Evolutionary conservation across 768 basidiomycete genomes (phyloP).

Genomic region (Xerocomellus dryophilus): DNA sequence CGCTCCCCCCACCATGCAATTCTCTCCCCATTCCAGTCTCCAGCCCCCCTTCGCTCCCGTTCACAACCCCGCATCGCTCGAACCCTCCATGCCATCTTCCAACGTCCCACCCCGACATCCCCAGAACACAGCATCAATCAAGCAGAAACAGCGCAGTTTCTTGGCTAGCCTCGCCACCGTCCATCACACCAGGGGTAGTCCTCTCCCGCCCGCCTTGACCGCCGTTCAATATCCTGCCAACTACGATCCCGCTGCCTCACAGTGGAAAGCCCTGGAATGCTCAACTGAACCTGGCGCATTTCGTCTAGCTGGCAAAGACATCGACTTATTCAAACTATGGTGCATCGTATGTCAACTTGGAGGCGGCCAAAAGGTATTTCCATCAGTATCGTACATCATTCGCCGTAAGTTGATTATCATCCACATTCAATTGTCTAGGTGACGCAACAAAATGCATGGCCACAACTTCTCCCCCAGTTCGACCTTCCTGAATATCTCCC

Average conservation of each 20-base stretch:
- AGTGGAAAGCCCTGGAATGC: slow-evolving; percentile 65
- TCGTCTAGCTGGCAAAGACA: slow-evolving; percentile 67
- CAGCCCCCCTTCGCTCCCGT: slow-evolving; percentile 44
- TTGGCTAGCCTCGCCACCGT: slow-evolving; percentile 56
- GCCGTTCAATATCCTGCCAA: slow-evolving; percentile 51
- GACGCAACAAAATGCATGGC: slow-evolving; percentile 55
- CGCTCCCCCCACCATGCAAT: slow-evolving; percentile 40
- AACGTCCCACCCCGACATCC: slow-evolving; percentile 39
- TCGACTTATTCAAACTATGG: slow-evolving; percentile 78
- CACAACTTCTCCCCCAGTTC: slow-evolving; percentile 49
- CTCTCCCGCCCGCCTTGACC: slow-evolving; percentile 73
- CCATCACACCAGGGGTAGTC: slow-evolving; percentile 55
- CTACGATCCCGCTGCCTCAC: slow-evolving; percentile 62
- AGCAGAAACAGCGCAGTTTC: slow-evolving; percentile 60
- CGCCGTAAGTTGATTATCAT: slow-evolving; percentile 12
- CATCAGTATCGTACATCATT: slow-evolving; percentile 11
- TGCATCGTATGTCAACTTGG: slow-evolving; percentile 56
- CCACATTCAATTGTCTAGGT: slow-evolving; percentile 36
- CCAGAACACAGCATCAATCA: slow-evolving; percentile 35
- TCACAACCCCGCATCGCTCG: slow-evolving; percentile 42
- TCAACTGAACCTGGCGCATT: slow-evolving; percentile 60
- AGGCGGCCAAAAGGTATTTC: slow-evolving; percentile 56
- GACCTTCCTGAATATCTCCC: slow-evolving; percentile 59
- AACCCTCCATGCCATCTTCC: slow-evolving; percentile 42
- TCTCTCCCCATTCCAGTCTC: slow-evolving; percentile 41